Base-by-base conservation (phyloP, 1,284 basidiomycete species). In the Pseudozyma pruni region DNA sequence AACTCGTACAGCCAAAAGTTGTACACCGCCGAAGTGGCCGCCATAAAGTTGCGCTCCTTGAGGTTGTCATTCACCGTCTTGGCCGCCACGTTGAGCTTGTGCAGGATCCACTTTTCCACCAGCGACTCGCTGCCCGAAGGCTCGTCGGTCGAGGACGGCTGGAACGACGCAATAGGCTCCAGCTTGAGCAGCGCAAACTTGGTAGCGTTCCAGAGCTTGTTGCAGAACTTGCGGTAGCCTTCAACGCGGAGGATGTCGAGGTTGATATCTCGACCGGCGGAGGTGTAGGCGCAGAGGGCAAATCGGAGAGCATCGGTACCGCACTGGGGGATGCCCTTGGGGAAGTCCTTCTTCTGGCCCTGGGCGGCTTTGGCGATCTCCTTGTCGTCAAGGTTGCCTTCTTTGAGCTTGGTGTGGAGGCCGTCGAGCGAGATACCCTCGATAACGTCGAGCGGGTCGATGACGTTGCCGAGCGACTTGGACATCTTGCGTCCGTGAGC, bases 141-240 rank as follows among this genome's bases (percentile, higher is more conserved):
- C 91, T 93, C 76, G 13, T 55, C 60, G 34, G 41, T 53, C 6
- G 67, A 27, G 10, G 70, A 41, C 14, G 80, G 80, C 61, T 68
- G 61, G 74, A 78, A 81, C 20, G 70, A 74, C 17, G 67, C 73
- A 20, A 70, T 63, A 33, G 71, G 70, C 51, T 81, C 77, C 34
- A 81, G 76, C 68, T 81, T 81, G 54, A 80, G 62, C 29, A 81
- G 72, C 22, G 94, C 95, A 79, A 99, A 98, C 83, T 95, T 95
- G 58, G 94, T 98, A 1, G 96, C 96, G 83, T 99, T 98, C 88
- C 96, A 98, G 27, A 99, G 90, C 86, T 98, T 98, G 86, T 99
- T 98, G 86, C 96, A 98, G 87, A 98, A 83, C 78, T 98, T 98
- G 83, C 96, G 89, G 85, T 98, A 98, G 7, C 95, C 95, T 85